phyloP scores from a whole-genome alignment of 805 yeast genomes.

The Pichia kluyveri region DNA sequence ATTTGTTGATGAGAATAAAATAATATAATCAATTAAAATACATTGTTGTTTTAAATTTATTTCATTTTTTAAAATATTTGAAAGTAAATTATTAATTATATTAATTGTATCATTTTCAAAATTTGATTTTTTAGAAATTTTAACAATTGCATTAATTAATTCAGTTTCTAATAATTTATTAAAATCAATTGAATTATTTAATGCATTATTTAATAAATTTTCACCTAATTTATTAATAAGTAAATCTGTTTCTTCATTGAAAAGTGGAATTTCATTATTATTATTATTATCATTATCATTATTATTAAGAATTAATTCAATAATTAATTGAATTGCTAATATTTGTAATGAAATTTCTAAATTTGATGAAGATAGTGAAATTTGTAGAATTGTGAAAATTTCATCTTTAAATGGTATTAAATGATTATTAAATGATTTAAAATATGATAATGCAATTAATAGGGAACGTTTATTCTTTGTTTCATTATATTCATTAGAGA shows the following conservation, averaged over 20 bases:
- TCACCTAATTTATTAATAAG: conserved; percentile 28
- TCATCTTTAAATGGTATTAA: conserved; percentile 51
- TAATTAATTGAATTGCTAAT: conserved; percentile 55
- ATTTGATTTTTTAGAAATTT: conserved; percentile 2
- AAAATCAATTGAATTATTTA: conserved; percentile 1
- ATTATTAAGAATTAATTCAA: conserved; percentile 36
- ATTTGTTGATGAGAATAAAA: conserved; percentile 3
- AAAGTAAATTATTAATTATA: conserved; percentile 2
- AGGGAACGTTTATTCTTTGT: conserved; percentile 6
- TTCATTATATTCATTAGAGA: conserved; percentile 16
- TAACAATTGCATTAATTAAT: conserved; percentile 5
- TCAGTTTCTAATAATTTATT: conserved; percentile 5
- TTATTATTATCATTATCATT: conserved; percentile 1
- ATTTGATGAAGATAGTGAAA: conserved; percentile 56
- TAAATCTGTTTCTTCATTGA: conserved; percentile 20
- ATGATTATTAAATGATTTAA: conserved; percentile 6
- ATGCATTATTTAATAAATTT: conserved; percentile 3
- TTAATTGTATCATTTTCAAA: conserved; percentile 4
- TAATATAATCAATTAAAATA: conserved; percentile 2
- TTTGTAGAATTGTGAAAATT: conserved; percentile 58
- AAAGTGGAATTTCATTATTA: conserved; percentile 25
- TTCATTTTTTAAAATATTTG: not conserved
- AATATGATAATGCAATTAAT: conserved; percentile 10
- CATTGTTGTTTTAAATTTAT: not conserved
- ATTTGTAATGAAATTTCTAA: conserved; percentile 64